Conservation (phyloP, 1,284 basidiomycete genomes). For the Sporisorium reilianum region DNA sequence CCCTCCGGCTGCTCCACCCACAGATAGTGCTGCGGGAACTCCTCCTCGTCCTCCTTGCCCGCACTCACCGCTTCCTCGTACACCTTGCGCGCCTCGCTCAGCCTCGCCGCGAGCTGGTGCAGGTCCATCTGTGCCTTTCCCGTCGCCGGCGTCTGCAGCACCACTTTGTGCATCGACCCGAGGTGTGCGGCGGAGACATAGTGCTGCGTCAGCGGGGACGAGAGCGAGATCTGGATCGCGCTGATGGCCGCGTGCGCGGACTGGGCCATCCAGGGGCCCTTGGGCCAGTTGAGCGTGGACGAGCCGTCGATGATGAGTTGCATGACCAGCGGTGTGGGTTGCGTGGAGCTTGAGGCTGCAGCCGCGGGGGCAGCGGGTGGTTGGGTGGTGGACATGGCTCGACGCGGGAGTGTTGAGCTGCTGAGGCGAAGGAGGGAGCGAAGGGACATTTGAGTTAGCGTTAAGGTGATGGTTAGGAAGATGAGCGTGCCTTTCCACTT, state of each 20-base stretch:
- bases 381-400: slow-evolving; percentile 16
- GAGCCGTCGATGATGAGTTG: slow-evolving; percentile 63
- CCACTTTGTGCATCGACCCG: slow-evolving; percentile 65
- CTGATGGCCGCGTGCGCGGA: slow-evolving; percentile 74
- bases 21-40: slow-evolving; percentile 70
- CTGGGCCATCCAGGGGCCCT: slow-evolving; percentile 75
- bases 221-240: slow-evolving; percentile 34
- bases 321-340: slow-evolving; percentile 61
- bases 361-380: neutral
- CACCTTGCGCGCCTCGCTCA: slow-evolving; percentile 51
- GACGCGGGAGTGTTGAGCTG: neutral
- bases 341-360: neutral
- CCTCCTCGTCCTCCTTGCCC: slow-evolving; percentile 17
- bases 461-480: neutral
- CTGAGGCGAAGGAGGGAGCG: neutral
- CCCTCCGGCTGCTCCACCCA: slow-evolving; percentile 75
- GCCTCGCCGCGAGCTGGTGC: slow-evolving; percentile 57
- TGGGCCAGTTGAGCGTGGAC: slow-evolving; percentile 71
- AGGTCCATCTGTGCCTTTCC: slow-evolving; percentile 54
- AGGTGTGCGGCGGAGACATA: slow-evolving; percentile 51
- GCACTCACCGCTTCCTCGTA: slow-evolving; percentile 18
- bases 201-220: slow-evolving; percentile 30
- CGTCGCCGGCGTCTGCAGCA: slow-evolving; percentile 56
- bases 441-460: slow-evolving; percentile 1
- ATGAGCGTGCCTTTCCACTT: neutral